A percentile compares a stretch with the other conserved stretches of the same genome.
phyloP scores from a whole-genome alignment of 306 rosid species.

The Pterocarpus macrocarpus region DNA sequence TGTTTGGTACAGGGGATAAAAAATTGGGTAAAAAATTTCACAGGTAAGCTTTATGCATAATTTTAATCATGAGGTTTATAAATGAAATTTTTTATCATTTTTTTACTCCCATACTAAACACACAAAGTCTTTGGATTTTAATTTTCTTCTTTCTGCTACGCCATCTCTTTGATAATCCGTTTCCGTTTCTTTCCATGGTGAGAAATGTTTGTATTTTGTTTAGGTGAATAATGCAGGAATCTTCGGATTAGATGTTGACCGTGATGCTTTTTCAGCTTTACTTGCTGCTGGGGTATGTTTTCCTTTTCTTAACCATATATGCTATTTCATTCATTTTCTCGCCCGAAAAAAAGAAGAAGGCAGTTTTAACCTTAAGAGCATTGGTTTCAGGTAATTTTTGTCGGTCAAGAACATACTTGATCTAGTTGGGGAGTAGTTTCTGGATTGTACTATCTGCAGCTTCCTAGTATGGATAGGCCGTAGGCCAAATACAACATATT shows the following conservation, averaged over 20 bases:
- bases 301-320: background rate
- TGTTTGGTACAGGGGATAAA: no score
- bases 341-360: background rate
- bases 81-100: no score
- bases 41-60: no score
- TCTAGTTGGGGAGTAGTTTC: background rate
- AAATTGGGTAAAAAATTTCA: no score
- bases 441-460: background rate
- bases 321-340: slow-evolving; percentile 16
- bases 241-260: slow-evolving; percentile 1
- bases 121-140: background rate
- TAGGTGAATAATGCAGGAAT: slow-evolving; percentile 56
- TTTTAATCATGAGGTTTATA: no score
- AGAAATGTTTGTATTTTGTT: background rate
- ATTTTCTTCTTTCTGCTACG: background rate
- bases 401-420: background rate
- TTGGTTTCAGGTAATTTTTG: background rate
- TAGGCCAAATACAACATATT: background rate
- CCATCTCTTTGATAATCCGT: background rate
- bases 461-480: background rate
- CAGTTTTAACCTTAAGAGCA: slow-evolving; percentile 5
- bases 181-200: background rate
- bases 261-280: slow-evolving; percentile 26
- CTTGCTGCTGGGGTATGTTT: slow-evolving; percentile 4
- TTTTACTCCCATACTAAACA: no score